A percentile compares a stretch with the other conserved stretches of the same genome.
Evolutionary conservation across 768 basidiomycete genomes (phyloP).

Genomic region (Suillus subluteus): DNA sequence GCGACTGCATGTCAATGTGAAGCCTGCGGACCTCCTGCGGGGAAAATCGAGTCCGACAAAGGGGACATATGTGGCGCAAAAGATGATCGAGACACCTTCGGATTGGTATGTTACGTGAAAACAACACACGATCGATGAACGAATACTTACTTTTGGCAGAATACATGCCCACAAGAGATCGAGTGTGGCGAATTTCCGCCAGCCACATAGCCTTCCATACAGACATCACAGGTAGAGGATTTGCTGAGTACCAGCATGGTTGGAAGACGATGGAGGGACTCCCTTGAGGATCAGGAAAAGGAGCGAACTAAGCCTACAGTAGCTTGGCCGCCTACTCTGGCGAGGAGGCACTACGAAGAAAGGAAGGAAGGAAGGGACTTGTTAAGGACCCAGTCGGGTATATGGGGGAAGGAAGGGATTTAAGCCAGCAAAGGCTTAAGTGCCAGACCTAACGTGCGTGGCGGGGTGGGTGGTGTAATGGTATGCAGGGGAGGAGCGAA

Average conservation of each 20-base stretch:
- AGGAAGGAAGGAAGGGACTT: constrained; percentile 33
- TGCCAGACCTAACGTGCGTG: constrained; percentile 36
- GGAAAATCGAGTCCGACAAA: constrained; percentile 63
- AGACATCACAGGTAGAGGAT: constrained; percentile 76
- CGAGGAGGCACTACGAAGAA: background rate
- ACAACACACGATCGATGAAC: constrained; percentile 21
- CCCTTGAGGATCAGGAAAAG: constrained; percentile 18
- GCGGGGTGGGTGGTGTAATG: constrained; percentile 28
- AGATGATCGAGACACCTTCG: constrained; percentile 60
- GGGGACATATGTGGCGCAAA: constrained; percentile 55
- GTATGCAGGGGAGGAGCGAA: constrained; percentile 26
- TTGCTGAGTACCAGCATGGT: constrained; percentile 70
- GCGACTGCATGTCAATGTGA: constrained; percentile 57
- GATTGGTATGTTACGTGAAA: constrained; percentile 13
- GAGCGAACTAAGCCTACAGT: background rate
- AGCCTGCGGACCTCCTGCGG: constrained; percentile 52
- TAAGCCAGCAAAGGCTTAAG: constrained; percentile 17
- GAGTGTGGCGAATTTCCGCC: constrained; percentile 61
- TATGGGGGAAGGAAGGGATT: constrained; percentile 27
- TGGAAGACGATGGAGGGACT: constrained; percentile 23
- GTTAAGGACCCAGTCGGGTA: constrained; percentile 35
- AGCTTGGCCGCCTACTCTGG: background rate
- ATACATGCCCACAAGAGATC: constrained; percentile 74
- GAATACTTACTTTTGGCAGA: constrained; percentile 50
- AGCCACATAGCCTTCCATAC: constrained; percentile 63